These are phyloP conservation scores for Globisporangium irregulare DNA, from an alignment of 352 stramenopile species.

Conservation along the genomic window DNA sequence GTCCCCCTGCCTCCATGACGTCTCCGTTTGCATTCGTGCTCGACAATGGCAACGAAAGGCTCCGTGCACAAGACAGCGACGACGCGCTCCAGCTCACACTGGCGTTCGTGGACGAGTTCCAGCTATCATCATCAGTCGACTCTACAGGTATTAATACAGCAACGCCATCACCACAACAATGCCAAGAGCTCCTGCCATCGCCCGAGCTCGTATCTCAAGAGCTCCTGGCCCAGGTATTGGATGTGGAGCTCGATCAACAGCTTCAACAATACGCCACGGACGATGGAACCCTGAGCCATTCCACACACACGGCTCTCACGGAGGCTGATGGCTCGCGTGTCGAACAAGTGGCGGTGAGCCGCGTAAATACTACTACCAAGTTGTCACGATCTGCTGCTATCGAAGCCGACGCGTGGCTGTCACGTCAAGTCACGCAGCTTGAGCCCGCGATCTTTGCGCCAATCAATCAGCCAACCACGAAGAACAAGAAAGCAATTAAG, in stretches of 20 bases:
- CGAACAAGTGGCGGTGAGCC: background rate
- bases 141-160: too few relatives aligned
- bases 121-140: background rate
- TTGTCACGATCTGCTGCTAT: too few relatives aligned
- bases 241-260: background rate
- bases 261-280: background rate
- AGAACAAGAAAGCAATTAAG: background rate
- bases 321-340: background rate
- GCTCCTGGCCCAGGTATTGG: background rate
- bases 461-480: too few relatives aligned
- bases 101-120: constrained; percentile 16
- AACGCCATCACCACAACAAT: too few relatives aligned
- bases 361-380: too few relatives aligned
- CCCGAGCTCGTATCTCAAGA: background rate
- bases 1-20: too few relatives aligned
- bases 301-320: background rate
- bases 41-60: background rate
- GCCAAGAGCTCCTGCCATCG: background rate
- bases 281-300: background rate
- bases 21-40: background rate
- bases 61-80: background rate
- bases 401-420: too few relatives aligned
- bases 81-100: constrained; percentile 10
- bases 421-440: too few relatives aligned
- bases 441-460: too few relatives aligned